These are phyloP conservation scores for Penicillium sp. DNA, from an alignment of 2,329 filamentous ascomycete species.

Conservation along the genomic window DNA sequence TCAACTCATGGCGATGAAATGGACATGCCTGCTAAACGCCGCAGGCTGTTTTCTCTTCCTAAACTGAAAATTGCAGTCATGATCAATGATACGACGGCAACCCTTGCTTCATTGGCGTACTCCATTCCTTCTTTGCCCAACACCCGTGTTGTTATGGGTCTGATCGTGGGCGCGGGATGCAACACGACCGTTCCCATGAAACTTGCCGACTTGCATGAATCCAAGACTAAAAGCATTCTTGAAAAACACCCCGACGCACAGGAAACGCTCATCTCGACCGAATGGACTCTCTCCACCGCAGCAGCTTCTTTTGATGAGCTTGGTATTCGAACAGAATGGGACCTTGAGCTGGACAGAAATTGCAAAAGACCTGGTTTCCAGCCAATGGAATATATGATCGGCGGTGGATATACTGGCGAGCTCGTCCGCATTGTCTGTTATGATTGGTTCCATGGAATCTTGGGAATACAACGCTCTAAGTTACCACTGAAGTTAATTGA, in stretches of 20 bases:
- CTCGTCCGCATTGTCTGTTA: conserved; percentile 65
- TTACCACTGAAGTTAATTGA: conserved; percentile 55
- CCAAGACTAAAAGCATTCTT: conserved; percentile 54
- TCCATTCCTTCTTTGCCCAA: conserved; percentile 57
- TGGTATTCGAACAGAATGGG: conserved; percentile 65
- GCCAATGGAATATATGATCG: conserved; percentile 76
- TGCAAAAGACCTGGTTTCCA: conserved; percentile 70
- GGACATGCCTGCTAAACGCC: conserved; percentile 28
- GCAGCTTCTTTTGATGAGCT: conserved; percentile 61
- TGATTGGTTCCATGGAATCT: conserved; percentile 55
- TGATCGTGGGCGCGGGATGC: conserved; percentile 74
- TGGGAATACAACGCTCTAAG: conserved; percentile 38
- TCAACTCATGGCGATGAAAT: conserved; percentile 24
- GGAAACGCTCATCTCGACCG: conserved; percentile 71
- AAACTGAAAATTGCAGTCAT: conserved; percentile 67
- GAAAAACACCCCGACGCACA: conserved; percentile 48
- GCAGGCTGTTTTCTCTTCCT: conserved; percentile 50
- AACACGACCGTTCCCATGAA: conserved; percentile 72
- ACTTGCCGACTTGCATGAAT: conserved; percentile 57
- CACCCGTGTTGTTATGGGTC: conserved; percentile 67
- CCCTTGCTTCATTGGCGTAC: conserved; percentile 72
- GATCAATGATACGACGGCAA: conserved; percentile 74
- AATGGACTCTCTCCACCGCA: conserved; percentile 74
- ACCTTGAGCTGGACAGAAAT: conserved; percentile 60
- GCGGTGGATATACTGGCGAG: conserved; percentile 70